Base-by-base conservation (phyloP, 2,329 filamentous ascomycete genomes). In the Falciphora oryzae region DNA sequence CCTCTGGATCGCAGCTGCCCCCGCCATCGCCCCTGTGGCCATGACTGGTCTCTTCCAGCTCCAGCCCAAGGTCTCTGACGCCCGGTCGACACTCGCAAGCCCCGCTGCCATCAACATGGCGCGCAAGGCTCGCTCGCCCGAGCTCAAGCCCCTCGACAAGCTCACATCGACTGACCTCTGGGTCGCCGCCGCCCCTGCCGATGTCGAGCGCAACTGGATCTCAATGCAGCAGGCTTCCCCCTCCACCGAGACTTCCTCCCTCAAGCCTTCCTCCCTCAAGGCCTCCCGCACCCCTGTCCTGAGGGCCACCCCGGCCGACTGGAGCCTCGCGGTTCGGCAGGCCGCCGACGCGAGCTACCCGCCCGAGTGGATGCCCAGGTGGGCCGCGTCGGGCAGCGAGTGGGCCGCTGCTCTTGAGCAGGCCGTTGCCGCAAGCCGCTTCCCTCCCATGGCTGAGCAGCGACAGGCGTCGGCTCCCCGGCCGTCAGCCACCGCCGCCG, bases 321-420 rank as follows among this genome's bases (percentile, higher is more conserved):
- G 76, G 75, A 71, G 72, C 13, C 70, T 72, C 50, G 79, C 79
- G 11, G 74, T 81, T 1, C 67, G 71, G 5, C 65, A 75, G 63
- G 75, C 77, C 31, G 32, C 44, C 25, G 13, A 57, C 14, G 57
- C 57, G 29, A 63, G 62, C 62, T 63, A 63, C 28, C 62, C 57
- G 28, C 32, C 56, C 6, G 62, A 63, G 32, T 63, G 56, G 56
- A 57, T 56, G 62, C 32, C 32, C 1, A 63, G 65, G 44, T 27
- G 65, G 32, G 59, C 62, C 25, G 50, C 57, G 4, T 57, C 65
- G 35, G 8, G 65, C 35, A 65, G 67, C 22, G 66, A 68, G 35
- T 70, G 71, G 65, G 70, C 74, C 38, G 66, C 63, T 1, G 75
- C 71, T 7, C 71, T 77, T 18, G 65, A 70, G 16, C 71, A 74